These are phyloP conservation scores for Lactarius deliciosus DNA, from an alignment of 768 basidiomycete genomes.

Conservation along the genomic window DNA sequence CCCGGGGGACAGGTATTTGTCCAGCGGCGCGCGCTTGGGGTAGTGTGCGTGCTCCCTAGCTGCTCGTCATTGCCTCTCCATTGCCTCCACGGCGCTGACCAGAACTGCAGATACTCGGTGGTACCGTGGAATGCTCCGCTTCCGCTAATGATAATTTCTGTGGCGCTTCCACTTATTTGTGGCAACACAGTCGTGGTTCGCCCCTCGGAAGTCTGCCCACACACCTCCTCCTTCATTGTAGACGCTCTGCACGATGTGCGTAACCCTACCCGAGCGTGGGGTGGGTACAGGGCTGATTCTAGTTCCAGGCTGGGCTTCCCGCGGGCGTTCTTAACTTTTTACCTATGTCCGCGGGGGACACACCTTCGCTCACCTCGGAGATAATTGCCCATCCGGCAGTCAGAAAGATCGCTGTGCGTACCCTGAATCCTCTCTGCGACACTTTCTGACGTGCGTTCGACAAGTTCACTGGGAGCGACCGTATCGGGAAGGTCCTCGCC, in stretches of 20 bases:
- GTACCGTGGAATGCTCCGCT: slow-evolving; percentile 59
- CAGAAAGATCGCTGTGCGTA: slow-evolving; percentile 51
- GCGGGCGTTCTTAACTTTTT: slow-evolving; percentile 58
- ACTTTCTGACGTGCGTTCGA: background rate
- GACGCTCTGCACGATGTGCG: slow-evolving; percentile 48
- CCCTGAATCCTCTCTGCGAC: background rate
- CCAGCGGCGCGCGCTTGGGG: slow-evolving; percentile 51
- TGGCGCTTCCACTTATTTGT: slow-evolving; percentile 49
- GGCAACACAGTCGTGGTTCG: slow-evolving; percentile 59
- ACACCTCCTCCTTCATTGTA: slow-evolving; percentile 45
- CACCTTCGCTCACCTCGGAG: slow-evolving; percentile 47
- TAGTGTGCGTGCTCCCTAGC: slow-evolving; percentile 42
- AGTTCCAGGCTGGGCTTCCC: slow-evolving; percentile 56
- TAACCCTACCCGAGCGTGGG: background rate
- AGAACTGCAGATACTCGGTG: slow-evolving; percentile 45
- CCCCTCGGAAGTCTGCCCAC: slow-evolving; percentile 51
- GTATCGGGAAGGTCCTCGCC: slow-evolving; percentile 54
- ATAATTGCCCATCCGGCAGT: slow-evolving; percentile 56
- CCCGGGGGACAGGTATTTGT: slow-evolving; percentile 48
- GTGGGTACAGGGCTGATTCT: background rate
- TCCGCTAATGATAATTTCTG: slow-evolving; percentile 45
- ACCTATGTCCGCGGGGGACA: slow-evolving; percentile 44
- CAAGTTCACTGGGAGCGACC: slow-evolving; percentile 58
- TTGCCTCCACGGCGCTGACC: slow-evolving; percentile 8
- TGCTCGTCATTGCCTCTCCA: background rate